Conservation (phyloP, 2,329 filamentous ascomycete genomes). For the Chrysoporthe deuterocubensis region DNA sequence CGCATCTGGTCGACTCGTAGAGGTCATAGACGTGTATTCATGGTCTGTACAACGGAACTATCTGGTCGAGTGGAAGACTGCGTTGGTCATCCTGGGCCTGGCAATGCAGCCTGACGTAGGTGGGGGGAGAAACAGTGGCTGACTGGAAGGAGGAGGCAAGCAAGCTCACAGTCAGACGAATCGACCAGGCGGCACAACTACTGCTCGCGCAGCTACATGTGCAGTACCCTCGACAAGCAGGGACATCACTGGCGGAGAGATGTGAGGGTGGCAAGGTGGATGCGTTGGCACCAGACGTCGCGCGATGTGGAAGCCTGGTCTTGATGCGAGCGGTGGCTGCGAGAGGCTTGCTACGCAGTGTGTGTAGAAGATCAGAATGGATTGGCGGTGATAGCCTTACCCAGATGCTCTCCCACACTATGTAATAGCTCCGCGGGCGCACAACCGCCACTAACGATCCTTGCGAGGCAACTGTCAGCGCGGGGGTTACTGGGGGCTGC, state of each 20-base stretch:
- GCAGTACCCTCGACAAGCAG: constrained; percentile 1
- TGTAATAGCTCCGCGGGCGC: constrained; percentile 3
- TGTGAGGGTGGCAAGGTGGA: neutral
- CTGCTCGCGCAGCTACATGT: constrained; percentile 8
- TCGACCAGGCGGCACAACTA: constrained; percentile 1
- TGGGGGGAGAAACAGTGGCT: neutral
- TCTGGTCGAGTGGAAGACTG: neutral
- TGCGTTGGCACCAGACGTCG: neutral
- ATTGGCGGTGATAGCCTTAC: constrained; percentile 10
- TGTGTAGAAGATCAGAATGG: constrained; percentile 1
- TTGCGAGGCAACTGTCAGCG: constrained; percentile 15
- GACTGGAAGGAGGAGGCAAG: neutral
- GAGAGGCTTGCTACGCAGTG: neutral
- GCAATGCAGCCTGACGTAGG: constrained; percentile 9
- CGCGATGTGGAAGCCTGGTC: neutral
- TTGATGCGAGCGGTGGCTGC: neutral
- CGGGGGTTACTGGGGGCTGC: constrained; percentile 11
- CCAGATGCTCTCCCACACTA: neutral
- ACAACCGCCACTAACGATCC: constrained; percentile 11
- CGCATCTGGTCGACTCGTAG: constrained; percentile 14
- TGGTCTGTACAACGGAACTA: constrained; percentile 9
- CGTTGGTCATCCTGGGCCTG: neutral
- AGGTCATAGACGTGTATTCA: constrained; percentile 16
- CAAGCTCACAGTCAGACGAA: constrained; percentile 3
- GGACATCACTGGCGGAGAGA: neutral